Conservation (phyloP, 768 basidiomycete species). For the Psilocybe subaeruginosa region DNA sequence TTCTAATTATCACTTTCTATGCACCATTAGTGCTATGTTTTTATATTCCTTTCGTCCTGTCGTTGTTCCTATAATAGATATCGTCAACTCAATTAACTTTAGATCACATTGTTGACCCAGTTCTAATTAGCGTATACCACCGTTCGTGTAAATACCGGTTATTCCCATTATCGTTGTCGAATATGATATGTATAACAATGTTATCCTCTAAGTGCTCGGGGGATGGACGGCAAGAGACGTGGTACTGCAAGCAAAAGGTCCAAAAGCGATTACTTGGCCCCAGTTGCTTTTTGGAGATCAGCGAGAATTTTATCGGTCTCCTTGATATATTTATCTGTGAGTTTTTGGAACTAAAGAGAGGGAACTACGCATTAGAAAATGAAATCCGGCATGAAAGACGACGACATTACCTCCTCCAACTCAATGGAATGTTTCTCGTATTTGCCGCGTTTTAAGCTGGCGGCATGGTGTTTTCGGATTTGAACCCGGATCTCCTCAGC, state of each 20-base stretch:
- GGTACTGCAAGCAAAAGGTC: neutral
- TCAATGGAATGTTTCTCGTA: conserved; percentile 72
- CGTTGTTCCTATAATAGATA: too few species aligned
- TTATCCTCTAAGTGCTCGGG: too few species aligned
- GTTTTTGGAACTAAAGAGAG: conserved; percentile 67
- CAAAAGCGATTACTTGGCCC: conserved; percentile 23
- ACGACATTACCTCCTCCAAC: conserved; percentile 60
- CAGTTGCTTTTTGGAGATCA: conserved; percentile 62
- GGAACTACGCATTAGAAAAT: neutral
- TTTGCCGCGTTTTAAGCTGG: conserved; percentile 69
- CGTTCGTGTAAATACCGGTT: too few species aligned
- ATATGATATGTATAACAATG: too few species aligned
- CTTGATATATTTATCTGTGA: conserved; percentile 60
- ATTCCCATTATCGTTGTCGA: too few species aligned
- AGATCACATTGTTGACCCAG: too few species aligned
- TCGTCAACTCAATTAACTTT: too few species aligned
- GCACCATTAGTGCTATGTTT: too few species aligned
- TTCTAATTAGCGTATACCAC: too few species aligned
- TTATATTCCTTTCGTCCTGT: too few species aligned
- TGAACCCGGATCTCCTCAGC: conserved; percentile 79
- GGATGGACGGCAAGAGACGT: neutral
- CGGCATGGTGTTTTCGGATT: conserved; percentile 70
- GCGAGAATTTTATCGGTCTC: conserved; percentile 72
- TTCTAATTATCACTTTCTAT: too few species aligned
- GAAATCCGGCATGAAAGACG: conserved; percentile 4